Evolutionary conservation across 352 stramenopile species (phyloP), one percentile per base, ranked within the genome.

Genomic region (Phytophthora pinifolia): DNA sequence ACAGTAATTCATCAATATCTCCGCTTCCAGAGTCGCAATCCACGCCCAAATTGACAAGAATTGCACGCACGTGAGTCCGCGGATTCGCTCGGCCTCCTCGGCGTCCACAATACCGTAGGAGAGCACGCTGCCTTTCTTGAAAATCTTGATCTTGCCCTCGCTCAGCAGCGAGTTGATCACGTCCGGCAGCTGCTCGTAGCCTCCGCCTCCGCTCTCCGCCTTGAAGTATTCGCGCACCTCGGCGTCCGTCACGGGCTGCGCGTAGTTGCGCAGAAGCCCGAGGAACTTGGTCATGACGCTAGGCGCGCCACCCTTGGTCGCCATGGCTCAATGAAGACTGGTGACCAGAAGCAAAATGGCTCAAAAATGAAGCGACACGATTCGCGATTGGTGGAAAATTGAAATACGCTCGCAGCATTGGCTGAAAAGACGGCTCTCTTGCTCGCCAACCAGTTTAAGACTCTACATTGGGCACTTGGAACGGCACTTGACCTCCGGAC

Each of bases 91-190:
- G 13, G 83, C 83, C 65, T 95, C 86, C 58, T 95, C 86, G 3
- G 83, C 80, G 32, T 79, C 74, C 32, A 95, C 82, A 17, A 94
- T 67, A 15, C 82, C 83, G 41, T 95, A 95, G 37, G 85, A 92
- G 20, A 95, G 67, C 65, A 88, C 82, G 55, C 65, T 92, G 30
- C 83, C 82, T 64, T 92, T 92, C 66, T 92, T 84, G 54, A 88
- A 94, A 66, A 95, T 92, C 70, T 93, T 93, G 69, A 95, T 92
- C 48, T 88, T 88, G 35, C 80, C 79, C 72, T 96, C 87, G 62
- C 65, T 66, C 71, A 96, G 79, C 60, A 96, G 72, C 44, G 72
- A 59, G 41, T 96, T 94, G 69, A 96, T 92, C 31, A 93, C 70
- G 14, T 70, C 54, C 15, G 86, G 85, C 18, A 96, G 72, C 58